Base-by-base conservation (phyloP, 441 rosid genomes). In the Erodium texanum region DNA sequence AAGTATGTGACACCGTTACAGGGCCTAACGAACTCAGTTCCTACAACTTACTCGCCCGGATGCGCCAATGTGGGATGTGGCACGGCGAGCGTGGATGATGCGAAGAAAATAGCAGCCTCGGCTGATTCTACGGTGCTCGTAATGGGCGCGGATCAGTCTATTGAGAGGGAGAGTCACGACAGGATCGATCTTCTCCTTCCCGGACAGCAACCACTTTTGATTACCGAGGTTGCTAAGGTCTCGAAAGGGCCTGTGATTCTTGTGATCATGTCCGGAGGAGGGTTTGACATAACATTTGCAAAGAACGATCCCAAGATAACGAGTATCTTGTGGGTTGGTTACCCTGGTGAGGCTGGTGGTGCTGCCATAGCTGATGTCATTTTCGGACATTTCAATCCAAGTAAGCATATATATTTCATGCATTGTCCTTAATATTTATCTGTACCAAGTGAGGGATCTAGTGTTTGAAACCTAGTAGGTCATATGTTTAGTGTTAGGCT, bases 311-410 rank as follows among this genome's bases (percentile, higher is more conserved):
- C 54, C 15, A 87, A 87, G 74, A 82, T 92, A 41, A 77, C 82
- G 0, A 81, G 88, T 76, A 92, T 92, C 20, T 50, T 92, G 27
- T 92, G 98, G 96, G 96, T 89, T 29, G 96, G 96, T 15, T 89
- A 86, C 73, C 98, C 98, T 0, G 98, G 96, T 0, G 82, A 92
- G 79, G 93, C 93, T 0, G 98, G 98, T 0, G 98, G 98, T 7
- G 85, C 83, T 18, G 95, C 96, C 63, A 82, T 88, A 10, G 93
- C 98, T 1, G 98, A 92, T 67, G 71, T 92, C 50, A 73, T 86
- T 32, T 92, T 88, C 18, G 98, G 98, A 0, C 72, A 70, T n/a
- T 71, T 80, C 62, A 89, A 91, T 74, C 99, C 99, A 34, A 78
- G 99, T 90, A 82, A 86, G 79, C 63, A 23, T 41, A 2, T 27